phyloP scores from a whole-genome alignment of 768 basidiomycete species.

The Termitomyces sp. region DNA sequence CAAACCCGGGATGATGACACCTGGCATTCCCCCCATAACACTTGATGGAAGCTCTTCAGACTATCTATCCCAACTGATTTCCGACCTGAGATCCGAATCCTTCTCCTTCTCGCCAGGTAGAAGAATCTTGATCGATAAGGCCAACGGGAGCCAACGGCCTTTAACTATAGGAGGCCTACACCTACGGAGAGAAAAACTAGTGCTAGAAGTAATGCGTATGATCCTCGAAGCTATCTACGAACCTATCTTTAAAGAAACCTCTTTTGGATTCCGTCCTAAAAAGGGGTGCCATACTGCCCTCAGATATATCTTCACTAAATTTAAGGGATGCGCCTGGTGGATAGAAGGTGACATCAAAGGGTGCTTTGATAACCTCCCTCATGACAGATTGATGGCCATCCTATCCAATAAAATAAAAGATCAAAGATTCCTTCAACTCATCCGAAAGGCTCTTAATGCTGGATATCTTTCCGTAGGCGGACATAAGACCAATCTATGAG shows the following conservation, averaged over 20 bases:
- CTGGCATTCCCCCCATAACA: neutral
- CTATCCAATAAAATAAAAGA: neutral
- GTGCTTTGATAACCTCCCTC: neutral
- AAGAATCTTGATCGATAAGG: neutral
- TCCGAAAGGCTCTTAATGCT: neutral
- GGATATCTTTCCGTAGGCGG: neutral
- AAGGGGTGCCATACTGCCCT: neutral
- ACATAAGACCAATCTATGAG: neutral
- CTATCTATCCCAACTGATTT: neutral
- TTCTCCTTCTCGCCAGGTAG: neutral
- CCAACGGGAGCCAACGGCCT: neutral
- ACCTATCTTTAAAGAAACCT: neutral
- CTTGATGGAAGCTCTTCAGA: neutral
- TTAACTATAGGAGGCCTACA: neutral
- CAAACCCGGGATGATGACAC: neutral
- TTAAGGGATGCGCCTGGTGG: neutral
- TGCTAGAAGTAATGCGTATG: neutral
- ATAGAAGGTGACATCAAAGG: neutral
- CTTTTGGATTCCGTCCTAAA: neutral
- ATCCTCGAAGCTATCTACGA: neutral
- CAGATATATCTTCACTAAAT: neutral
- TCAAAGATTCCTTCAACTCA: neutral
- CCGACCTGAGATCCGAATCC: neutral
- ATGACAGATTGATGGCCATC: neutral
- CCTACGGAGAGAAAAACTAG: neutral